These are phyloP conservation scores for Termitomyces eurrhizus DNA, from an alignment of 768 basidiomycete genomes.

Conservation along the genomic window DNA sequence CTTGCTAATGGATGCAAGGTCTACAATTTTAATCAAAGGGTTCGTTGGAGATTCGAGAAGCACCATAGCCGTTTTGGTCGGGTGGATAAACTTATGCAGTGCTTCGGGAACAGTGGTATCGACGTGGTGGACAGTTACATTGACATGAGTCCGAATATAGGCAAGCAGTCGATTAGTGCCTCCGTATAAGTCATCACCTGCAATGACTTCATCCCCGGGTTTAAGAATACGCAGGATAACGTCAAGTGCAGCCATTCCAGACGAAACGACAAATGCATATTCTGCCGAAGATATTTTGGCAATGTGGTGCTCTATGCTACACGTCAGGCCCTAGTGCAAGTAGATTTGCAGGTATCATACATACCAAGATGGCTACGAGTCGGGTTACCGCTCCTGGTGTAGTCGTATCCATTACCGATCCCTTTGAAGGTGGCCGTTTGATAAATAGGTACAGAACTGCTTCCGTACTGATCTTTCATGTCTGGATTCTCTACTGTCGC, in stretches of 20 bases:
- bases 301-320: constrained; percentile 81
- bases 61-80: constrained; percentile 87
- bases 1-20: constrained; percentile 78
- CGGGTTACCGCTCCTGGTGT: constrained; percentile 93
- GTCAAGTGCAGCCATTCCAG: constrained; percentile 98
- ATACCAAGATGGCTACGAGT: constrained; percentile 91
- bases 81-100: constrained; percentile 59
- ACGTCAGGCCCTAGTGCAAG: constrained; percentile 4
- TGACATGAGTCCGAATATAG: constrained; percentile 84
- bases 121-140: constrained; percentile 88
- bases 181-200: constrained; percentile 96
- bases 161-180: constrained; percentile 94
- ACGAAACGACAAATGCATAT: constrained; percentile 90
- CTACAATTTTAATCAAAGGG: constrained; percentile 91
- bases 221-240: constrained; percentile 91
- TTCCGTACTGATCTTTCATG: constrained; percentile 94
- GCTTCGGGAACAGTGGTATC: constrained; percentile 79
- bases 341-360: constrained; percentile 15
- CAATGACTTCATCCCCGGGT: constrained; percentile 93
- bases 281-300: constrained; percentile 93
- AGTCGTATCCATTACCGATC: constrained; percentile 85
- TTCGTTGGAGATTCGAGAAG: constrained; percentile 97
- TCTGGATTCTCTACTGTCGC: constrained; percentile 89
- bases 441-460: constrained; percentile 95
- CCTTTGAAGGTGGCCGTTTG: constrained; percentile 99